phyloP scores from a whole-genome alignment of 1,139 yeast species.

The Debaryomyces udenii region DNA sequence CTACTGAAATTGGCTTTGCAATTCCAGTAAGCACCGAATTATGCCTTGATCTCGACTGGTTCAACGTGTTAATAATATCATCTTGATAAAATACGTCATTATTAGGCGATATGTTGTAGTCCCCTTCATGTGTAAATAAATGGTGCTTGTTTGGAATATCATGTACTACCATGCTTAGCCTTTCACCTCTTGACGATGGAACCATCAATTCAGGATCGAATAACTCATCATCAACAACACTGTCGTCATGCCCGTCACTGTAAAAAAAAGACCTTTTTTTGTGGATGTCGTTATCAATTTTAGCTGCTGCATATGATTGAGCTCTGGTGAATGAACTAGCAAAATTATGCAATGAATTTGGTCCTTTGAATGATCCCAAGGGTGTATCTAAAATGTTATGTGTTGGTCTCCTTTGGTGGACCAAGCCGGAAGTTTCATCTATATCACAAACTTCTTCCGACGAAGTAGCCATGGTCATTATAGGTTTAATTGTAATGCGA shows the following conservation, averaged over 20 bases:
- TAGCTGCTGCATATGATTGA: conserved; percentile 48
- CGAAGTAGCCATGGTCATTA: neutral
- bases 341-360: conserved; percentile 50
- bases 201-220: conserved; percentile 73
- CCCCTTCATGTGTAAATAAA: conserved; percentile 22
- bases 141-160: conserved; percentile 34
- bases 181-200: conserved; percentile 65
- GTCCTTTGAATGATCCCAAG: conserved; percentile 51
- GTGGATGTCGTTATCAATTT: conserved; percentile 48
- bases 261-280: conserved; percentile 46
- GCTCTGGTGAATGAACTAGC: conserved; percentile 53
- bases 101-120: conserved; percentile 18
- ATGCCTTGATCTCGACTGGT: conserved; percentile 35
- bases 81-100: conserved; percentile 48
- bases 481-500: neutral
- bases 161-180: conserved; percentile 58
- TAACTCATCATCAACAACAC: conserved; percentile 53
- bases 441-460: conserved; percentile 6
- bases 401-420: conserved; percentile 28
- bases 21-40: conserved; percentile 25
- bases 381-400: conserved; percentile 41
- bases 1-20: conserved; percentile 26
- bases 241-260: conserved; percentile 22
- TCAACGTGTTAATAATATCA: conserved; percentile 36
- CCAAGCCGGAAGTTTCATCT: conserved; percentile 25